Conservation (phyloP, 2,329 filamentous ascomycete genomes). For the Zarea fungicola region DNA sequence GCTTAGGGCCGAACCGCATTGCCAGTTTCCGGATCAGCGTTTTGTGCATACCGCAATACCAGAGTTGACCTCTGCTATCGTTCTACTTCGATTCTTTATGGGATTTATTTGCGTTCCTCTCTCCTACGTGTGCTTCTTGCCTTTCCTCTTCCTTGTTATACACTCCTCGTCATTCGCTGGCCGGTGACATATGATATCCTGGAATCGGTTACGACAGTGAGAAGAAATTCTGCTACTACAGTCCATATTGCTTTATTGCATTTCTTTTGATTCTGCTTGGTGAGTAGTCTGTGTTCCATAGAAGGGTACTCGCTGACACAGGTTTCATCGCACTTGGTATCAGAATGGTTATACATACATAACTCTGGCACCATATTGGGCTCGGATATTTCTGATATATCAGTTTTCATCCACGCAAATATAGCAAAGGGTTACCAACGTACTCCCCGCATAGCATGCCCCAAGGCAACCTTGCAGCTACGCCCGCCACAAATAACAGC, state of each 20-base stretch:
- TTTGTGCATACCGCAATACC: background rate
- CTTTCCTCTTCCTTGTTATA: conserved; percentile 14
- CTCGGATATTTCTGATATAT: too few relatives aligned
- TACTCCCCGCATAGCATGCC: too few relatives aligned
- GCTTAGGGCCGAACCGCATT: background rate
- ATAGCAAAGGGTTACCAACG: too few relatives aligned
- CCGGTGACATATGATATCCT: conserved; percentile 8
- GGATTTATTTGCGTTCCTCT: conserved; percentile 14
- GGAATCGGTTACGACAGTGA: background rate
- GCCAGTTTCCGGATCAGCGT: background rate
- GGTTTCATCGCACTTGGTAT: too few relatives aligned
- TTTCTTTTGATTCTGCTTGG: too few relatives aligned
- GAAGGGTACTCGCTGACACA: too few relatives aligned
- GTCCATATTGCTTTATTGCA: background rate
- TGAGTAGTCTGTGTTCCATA: too few relatives aligned
- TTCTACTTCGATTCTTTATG: background rate
- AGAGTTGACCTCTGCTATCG: conserved; percentile 9
- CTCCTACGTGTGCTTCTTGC: conserved; percentile 15
- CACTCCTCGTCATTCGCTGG: conserved; percentile 16
- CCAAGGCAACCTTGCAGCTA: too few relatives aligned
- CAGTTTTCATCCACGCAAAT: too few relatives aligned
- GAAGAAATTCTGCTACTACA: background rate
- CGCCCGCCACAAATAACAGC: too few relatives aligned
- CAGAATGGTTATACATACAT: too few relatives aligned
- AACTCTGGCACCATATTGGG: too few relatives aligned